phyloP scores from a whole-genome alignment of 1,284 basidiomycete species.

The Pseudozyma tsukubaensis region DNA sequence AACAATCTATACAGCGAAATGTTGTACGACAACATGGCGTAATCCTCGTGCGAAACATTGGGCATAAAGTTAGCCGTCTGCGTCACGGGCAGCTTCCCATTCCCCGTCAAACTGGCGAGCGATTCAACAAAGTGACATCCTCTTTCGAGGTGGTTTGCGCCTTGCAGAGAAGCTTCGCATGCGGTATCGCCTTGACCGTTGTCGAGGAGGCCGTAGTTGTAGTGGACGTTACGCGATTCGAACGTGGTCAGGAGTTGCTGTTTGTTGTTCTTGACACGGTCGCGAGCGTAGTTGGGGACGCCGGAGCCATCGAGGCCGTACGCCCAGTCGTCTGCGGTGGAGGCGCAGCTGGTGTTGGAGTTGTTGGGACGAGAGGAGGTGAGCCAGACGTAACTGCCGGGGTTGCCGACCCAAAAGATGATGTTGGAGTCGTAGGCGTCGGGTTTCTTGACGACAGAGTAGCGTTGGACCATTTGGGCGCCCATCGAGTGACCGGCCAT shows the following conservation, averaged over 20 bases:
- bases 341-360: conserved; percentile 29
- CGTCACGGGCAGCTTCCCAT: conserved; percentile 38
- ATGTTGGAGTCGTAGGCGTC: conserved; percentile 55
- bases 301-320: conserved; percentile 52
- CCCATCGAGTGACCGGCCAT: conserved; percentile 64
- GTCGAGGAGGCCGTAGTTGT: conserved; percentile 59
- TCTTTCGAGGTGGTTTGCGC: conserved; percentile 59
- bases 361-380: conserved; percentile 32
- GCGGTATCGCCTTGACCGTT: conserved; percentile 63
- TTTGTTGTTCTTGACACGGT: conserved; percentile 46
- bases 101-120: conserved; percentile 20
- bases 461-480: conserved; percentile 60
- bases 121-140: conserved; percentile 53
- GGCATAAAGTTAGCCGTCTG: conserved; percentile 61
- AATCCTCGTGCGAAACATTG: conserved; percentile 61
- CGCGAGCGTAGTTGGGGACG: conserved; percentile 49
- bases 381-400: conserved; percentile 60
- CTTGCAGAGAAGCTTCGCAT: conserved; percentile 55
- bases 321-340: conserved; percentile 42
- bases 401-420: conserved; percentile 62
- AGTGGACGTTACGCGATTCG: conserved; percentile 53
- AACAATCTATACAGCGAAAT: conserved; percentile 56
- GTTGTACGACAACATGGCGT: conserved; percentile 59
- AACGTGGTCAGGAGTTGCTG: conserved; percentile 43
- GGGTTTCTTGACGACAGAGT: conserved; percentile 49